Base-by-base conservation (phyloP, 2,329 filamentous ascomycete species). In the Penicillium hordei region DNA sequence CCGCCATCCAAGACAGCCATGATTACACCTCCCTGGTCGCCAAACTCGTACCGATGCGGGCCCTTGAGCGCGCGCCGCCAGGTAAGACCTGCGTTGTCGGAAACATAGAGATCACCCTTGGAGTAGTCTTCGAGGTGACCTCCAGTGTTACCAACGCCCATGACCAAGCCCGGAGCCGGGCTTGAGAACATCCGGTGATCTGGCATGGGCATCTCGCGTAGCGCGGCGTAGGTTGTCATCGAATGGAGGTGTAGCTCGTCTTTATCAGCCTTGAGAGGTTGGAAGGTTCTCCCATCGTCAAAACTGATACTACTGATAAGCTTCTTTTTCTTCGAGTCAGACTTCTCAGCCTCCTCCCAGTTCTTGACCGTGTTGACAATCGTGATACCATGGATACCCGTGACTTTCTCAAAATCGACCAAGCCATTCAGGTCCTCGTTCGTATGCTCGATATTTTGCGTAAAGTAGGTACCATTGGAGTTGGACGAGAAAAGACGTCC, bases 391-490 rank as follows among this genome's bases (percentile, higher is more conserved):
- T 97, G 93, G 36, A 99, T 93, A 55, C 89, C 89, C 40, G 89
- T 83, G 52, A 99, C 87, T 76, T 96, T 96, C 72, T 99, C 94
- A 68, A 97, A 99, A 73, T 99, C 94, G 50, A 99, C 93, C 57
- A 87, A 84, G 3, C 91, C 92, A 29, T 78, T 76, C 10, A 72
- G 67, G 68, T 93, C 89, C 67, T 93, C 89, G 74, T 99, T 97
- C 34, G 93, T 97, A 73, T 97, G 89, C 58, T 95, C 90, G 55
- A 93, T 84, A 68, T 96, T 97, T 69, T 89, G 87, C 2, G 90
- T 94, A 72, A 97, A 99, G 75, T 93, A 97, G 2, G 92, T 97
- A 60, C 94, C 94, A 71, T 97, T 95, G 33, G 93, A 97, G 73
- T 99, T 99, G 72, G 93, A 97, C 6, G 92, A 96, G 70, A 97